phyloP scores from a whole-genome alignment of 108 stramenopile species.

The Skeletonema costatum region DNA sequence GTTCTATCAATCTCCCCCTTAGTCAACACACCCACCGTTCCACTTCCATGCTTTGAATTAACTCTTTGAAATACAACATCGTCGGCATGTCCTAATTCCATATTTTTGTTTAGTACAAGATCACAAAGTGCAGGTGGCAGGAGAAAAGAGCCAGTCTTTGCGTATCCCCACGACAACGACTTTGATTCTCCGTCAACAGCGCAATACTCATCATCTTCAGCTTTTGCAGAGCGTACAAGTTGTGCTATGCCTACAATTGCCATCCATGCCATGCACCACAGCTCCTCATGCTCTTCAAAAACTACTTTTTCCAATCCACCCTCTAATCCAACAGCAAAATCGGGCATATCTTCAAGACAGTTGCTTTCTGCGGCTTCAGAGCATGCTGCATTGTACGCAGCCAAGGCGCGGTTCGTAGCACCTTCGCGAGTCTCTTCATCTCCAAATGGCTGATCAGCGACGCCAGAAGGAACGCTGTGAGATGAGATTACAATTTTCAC shows the following conservation, averaged over 20 bases:
- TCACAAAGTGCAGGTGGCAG: slow-evolving; percentile 70
- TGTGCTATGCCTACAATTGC: slow-evolving; percentile 66
- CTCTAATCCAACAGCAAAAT: slow-evolving; percentile 89
- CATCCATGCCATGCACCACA: slow-evolving; percentile 96
- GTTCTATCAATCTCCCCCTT: slow-evolving; percentile 80
- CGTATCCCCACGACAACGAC: slow-evolving; percentile 38
- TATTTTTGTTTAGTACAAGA: slow-evolving; percentile 61
- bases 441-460: slow-evolving; percentile 89
- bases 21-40: slow-evolving; percentile 89
- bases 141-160: slow-evolving; percentile 84
- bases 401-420: slow-evolving; percentile 81
- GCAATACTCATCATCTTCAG: slow-evolving; percentile 8
- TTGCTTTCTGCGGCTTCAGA: slow-evolving; percentile 8
- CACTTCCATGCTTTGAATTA: slow-evolving; percentile 79
- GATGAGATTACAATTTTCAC: slow-evolving; percentile 52
- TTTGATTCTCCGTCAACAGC: slow-evolving; percentile 6
- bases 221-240: slow-evolving; percentile 14
- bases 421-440: slow-evolving; percentile 85
- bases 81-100: slow-evolving; percentile 94
- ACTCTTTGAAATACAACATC: slow-evolving; percentile 73
- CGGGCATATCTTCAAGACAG: slow-evolving; percentile 22
- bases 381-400: slow-evolving; percentile 56
- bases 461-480: slow-evolving; percentile 61
- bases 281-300: slow-evolving; percentile 12
- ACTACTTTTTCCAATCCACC: slow-evolving; percentile 82